Percentiles rank a stretch among this genome's conserved stretches.
Conservation (phyloP, 2,329 filamentous ascomycete species). For the Fusarium sp. region DNA sequence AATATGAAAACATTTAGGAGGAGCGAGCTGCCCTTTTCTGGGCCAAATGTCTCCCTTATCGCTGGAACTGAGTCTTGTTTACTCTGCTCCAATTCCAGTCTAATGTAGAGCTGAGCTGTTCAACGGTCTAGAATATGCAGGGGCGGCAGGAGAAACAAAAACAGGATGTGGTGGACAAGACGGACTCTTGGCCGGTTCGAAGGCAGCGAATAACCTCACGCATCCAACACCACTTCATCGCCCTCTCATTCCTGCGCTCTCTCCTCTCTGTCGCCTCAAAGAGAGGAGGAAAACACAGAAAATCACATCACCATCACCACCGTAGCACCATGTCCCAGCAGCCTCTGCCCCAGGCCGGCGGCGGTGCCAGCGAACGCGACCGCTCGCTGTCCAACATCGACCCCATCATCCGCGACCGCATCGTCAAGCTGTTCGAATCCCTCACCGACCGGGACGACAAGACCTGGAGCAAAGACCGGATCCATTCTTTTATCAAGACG, state of each 20-base stretch:
- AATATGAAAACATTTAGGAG: no score
- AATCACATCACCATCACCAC: not conserved
- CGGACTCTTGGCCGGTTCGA: conserved; percentile 18
- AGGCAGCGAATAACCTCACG: conserved; percentile 43
- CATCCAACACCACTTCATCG: conserved; percentile 36
- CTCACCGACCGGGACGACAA: conserved; percentile 58
- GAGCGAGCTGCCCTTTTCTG: no score
- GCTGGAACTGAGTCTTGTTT: not conserved
- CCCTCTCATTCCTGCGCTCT: conserved; percentile 38
- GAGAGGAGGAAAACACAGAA: conserved; percentile 14
- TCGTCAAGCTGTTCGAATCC: conserved; percentile 63
- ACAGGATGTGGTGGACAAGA: conserved; percentile 6
- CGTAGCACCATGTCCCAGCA: conserved; percentile 23
- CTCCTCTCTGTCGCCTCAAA: conserved; percentile 21
- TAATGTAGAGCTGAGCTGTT: no score
- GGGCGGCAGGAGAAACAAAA: conserved; percentile 11
- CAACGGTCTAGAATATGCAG: conserved; percentile 35
- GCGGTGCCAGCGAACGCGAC: conserved; percentile 61
- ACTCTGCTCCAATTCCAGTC: not conserved
- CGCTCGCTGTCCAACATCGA: conserved; percentile 61
- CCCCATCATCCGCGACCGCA: conserved; percentile 57
- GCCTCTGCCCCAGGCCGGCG: conserved; percentile 59
- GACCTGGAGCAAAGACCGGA: conserved; percentile 64
- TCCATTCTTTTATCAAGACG: conserved; percentile 62
- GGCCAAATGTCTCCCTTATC: no score